phyloP scores from a whole-genome alignment of 768 basidiomycete genomes.

The Xerocomellus chrysenteron region DNA sequence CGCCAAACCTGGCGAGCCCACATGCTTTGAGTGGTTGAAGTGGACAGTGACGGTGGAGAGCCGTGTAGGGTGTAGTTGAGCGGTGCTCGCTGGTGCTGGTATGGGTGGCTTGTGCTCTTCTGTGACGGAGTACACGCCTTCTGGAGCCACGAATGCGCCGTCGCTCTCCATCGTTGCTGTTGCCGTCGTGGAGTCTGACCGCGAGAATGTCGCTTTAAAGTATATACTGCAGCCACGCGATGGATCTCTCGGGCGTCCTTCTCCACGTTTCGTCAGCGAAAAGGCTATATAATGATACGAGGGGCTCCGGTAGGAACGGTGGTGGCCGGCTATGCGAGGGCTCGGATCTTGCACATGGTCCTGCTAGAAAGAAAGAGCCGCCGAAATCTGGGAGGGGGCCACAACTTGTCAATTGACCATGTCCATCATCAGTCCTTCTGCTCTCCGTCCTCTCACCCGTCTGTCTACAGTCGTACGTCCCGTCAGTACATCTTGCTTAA shows the following conservation, averaged over 20 bases:
- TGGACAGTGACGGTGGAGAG: slow-evolving; percentile 62
- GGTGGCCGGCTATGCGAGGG: slow-evolving; percentile 10
- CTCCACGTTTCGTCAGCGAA: background rate
- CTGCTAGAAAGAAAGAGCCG: background rate
- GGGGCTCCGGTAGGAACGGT: background rate
- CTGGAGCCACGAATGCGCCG: slow-evolving; percentile 82
- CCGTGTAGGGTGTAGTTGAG: slow-evolving; percentile 54
- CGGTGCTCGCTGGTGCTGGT: slow-evolving; percentile 37
- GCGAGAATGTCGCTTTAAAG: slow-evolving; percentile 12
- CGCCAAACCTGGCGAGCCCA: slow-evolving; percentile 59
- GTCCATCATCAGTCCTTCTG: slow-evolving; percentile 11
- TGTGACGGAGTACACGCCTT: slow-evolving; percentile 85
- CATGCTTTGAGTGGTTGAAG: slow-evolving; percentile 56
- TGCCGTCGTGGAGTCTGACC: slow-evolving; percentile 10
- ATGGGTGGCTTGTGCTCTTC: slow-evolving; percentile 77
- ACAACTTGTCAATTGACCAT: slow-evolving; percentile 21
- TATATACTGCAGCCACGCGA: background rate
- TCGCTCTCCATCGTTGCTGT: slow-evolving; percentile 67
- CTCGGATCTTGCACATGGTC: slow-evolving; percentile 29
- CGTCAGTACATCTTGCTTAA: background rate
- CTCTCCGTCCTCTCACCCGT: slow-evolving; percentile 21
- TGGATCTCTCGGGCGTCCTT: background rate
- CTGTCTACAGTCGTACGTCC: slow-evolving; percentile 18
- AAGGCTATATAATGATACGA: background rate
- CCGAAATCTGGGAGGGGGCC: background rate